Base-by-base conservation (phyloP, 768 basidiomycete species). In the Albatrellus ellisii region DNA sequence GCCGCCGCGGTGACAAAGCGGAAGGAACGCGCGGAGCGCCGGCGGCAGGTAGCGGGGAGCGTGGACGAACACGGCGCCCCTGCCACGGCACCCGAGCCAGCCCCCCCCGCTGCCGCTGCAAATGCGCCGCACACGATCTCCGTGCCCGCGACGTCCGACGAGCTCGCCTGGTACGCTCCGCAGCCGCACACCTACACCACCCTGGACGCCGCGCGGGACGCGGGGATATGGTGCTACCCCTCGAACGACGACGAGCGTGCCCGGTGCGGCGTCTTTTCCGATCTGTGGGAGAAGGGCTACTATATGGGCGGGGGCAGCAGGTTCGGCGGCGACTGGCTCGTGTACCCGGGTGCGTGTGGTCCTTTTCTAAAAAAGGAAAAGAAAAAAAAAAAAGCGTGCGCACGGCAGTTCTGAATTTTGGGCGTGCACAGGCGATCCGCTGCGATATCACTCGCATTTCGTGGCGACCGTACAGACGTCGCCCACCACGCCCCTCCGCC, bases 391-490 rank as follows among this genome's bases (percentile, higher is more conserved):
- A n/a, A n/a, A n/a, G n/a, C n/a, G n/a, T n/a, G n/a, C n/a, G n/a
- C n/a, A n/a, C n/a, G n/a, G n/a, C n/a, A n/a, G n/a, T n/a, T n/a
- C 15, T 40, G 44, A 26, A 26, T 7, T 15, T 24, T 26, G 25
- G 27, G 21, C 26, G 4, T 14, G n/a, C 28, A 6, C 41, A 94
- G 90, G 90, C 42, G 91, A 99, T 57, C 90, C 92, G 7, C 62
- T 98, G 39, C 74, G 95, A 20, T 99, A 94, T 58, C 95, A 99
- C 56, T 95, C 94, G 2, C 95, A 99, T 59, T 98, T 97, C 56
- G 79, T 80, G 17, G 84, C 84, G 17, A 79, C 84, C 4, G 84
- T 95, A 10, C 59, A 88, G 24, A 71, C 82, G 10, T 75, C 82
- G 6, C 73, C 74, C 2, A 48, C 58, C 36, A 54, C 75, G 10